These are phyloP conservation scores for Pyronema domesticum DNA, from an alignment of 495 filamentous ascomycete genomes.

Conservation along the genomic window DNA sequence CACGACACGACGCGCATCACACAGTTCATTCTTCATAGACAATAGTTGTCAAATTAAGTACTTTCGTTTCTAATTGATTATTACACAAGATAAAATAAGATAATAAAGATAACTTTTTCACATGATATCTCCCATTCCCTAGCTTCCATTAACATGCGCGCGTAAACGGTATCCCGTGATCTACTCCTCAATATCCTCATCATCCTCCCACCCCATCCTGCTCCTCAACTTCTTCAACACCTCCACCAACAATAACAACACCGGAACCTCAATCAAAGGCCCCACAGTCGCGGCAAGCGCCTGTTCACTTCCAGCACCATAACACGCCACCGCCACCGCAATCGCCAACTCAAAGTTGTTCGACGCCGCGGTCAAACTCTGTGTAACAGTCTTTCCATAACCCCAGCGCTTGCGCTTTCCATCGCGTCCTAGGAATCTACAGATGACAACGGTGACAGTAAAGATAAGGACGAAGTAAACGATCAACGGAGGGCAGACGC, in stretches of 20 bases:
- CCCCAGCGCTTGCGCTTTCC: conserved; percentile 33
- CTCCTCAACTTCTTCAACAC: conserved; percentile 42
- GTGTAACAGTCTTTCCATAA: conserved; percentile 55
- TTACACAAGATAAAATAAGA: too few species aligned
- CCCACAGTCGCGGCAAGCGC: conserved; percentile 82
- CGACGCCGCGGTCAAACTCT: conserved; percentile 85
- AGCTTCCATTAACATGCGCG: too few species aligned
- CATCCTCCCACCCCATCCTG: conserved; percentile 41
- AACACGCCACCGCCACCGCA: conserved; percentile 74
- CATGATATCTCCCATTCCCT: too few species aligned
- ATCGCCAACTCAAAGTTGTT: conserved; percentile 94
- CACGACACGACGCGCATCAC: too few species aligned
- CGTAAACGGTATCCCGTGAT: too few species aligned
- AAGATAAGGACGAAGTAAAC: conserved; percentile 69
- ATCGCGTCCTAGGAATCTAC: conserved; percentile 16
- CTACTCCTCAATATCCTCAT: neutral
- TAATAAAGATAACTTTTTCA: too few species aligned
- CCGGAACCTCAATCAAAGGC: conserved; percentile 81
- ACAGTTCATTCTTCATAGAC: too few species aligned
- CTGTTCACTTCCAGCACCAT: conserved; percentile 63
- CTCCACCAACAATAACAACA: conserved; percentile 67
- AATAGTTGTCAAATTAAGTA: too few species aligned
- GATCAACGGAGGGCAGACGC: conserved; percentile 63
- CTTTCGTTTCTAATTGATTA: too few species aligned
- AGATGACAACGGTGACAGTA: conserved; percentile 38